Percentiles rank a stretch among this genome's conserved stretches.
phyloP scores from a whole-genome alignment of 306 rosid species.

The Comarum palustre region DNA sequence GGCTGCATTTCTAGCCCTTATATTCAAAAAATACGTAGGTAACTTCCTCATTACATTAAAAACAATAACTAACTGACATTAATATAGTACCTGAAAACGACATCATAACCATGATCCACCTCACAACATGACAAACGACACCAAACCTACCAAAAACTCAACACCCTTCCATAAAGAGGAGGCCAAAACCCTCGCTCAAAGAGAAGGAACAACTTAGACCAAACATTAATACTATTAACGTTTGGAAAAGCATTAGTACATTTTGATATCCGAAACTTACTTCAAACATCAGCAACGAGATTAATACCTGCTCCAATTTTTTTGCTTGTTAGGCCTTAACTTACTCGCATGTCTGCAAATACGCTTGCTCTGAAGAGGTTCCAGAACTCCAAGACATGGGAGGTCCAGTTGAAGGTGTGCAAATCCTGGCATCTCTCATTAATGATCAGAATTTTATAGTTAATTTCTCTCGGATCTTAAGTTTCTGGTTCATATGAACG shows the following conservation, averaged over 20 bases:
- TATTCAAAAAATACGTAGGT: no score
- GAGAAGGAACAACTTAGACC: no score
- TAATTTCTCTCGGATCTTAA: not conserved
- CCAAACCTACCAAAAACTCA: no score
- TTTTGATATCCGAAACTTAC: not conserved
- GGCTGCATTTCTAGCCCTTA: no score
- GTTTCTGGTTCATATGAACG: not conserved
- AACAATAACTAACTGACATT: no score
- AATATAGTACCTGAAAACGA: no score
- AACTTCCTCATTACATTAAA: no score
- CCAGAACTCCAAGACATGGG: slow-evolving; percentile 99
- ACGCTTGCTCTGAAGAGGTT: slow-evolving; percentile 94
- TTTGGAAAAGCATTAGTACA: not conserved
- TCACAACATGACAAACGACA: no score
- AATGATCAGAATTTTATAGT: not conserved
- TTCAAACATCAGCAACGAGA: not conserved
- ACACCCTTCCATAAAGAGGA: no score
- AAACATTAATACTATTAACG: not conserved
- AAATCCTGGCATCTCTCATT: not conserved
- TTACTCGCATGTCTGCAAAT: slow-evolving; percentile 90
- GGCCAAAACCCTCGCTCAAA: no score
- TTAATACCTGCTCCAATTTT: not conserved
- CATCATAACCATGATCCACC: no score
- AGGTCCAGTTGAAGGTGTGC: slow-evolving; percentile 87
- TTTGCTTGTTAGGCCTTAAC: slow-evolving; percentile 58